Evolutionary conservation across 768 basidiomycete genomes (phyloP).

Genomic region (Dioszegia hungarica): DNA sequence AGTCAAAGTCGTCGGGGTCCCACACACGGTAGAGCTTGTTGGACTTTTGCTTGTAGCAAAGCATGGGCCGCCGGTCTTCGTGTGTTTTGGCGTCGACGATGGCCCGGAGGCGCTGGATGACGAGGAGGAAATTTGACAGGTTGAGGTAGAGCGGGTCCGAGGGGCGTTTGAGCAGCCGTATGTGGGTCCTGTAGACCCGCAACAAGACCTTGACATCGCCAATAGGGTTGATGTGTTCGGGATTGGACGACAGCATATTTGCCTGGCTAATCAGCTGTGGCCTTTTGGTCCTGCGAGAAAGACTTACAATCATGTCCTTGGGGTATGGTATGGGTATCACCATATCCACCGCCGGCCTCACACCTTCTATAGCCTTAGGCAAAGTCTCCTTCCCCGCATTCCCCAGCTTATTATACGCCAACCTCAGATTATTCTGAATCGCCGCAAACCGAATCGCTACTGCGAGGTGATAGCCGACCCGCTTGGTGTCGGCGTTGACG

Average conservation of each 20-base stretch:
- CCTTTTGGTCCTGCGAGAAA: background rate
- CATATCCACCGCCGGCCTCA: background rate
- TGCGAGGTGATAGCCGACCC: constrained; percentile 17
- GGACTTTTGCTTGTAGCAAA: background rate
- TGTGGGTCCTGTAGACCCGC: background rate
- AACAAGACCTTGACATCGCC: constrained; percentile 2
- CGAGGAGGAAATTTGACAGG: background rate
- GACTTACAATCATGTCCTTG: constrained; percentile 4
- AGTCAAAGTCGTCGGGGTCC: background rate
- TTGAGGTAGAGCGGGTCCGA: background rate
- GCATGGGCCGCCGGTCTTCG: background rate
- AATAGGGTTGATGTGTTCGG: background rate
- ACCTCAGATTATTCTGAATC: constrained; percentile 7
- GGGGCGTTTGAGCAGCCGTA: background rate
- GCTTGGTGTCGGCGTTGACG: constrained; percentile 4
- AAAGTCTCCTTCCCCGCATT: constrained; percentile 3
- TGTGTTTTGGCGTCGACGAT: background rate
- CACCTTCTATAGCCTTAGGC: background rate
- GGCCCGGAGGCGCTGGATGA: background rate
- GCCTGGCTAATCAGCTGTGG: background rate
- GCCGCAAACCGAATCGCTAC: constrained; percentile 20
- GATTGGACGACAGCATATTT: background rate
- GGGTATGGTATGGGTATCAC: background rate
- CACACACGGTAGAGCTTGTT: background rate
- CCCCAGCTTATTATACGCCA: background rate